Conservation (phyloP, 257 asterid genomes). For the Fraxinus anomala region DNA sequence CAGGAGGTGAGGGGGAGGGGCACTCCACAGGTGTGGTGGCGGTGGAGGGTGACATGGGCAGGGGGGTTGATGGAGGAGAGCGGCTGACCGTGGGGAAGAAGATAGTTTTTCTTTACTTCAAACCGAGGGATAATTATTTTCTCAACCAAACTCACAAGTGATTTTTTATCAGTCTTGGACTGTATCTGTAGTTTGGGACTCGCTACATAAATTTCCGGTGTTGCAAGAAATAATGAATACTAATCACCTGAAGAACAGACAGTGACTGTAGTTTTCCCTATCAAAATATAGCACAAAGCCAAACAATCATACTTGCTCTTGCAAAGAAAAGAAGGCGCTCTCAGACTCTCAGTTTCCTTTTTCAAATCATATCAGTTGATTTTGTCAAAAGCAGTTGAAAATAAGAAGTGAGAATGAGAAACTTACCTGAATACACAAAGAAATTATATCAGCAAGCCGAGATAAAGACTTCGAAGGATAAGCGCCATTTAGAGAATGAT, state of each 20-base stretch:
- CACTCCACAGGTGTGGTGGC: background rate
- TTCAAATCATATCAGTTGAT: too few relatives aligned
- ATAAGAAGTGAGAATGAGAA: background rate
- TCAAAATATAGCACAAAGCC: background rate
- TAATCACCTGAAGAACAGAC: background rate
- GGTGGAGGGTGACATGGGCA: background rate
- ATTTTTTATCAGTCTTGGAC: background rate
- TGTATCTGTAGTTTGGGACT: background rate
- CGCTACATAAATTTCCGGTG: background rate
- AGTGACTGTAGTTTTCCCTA: background rate
- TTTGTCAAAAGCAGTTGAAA: background rate
- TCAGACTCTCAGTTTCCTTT: too few relatives aligned
- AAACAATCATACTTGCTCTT: background rate
- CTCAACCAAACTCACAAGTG: background rate
- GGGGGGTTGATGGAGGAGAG: background rate
- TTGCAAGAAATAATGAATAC: background rate
- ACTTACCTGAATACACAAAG: slow-evolving; percentile 79
- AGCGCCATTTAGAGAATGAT: slow-evolving; percentile 70
- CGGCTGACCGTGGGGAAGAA: too few relatives aligned
- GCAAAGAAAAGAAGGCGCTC: background rate
- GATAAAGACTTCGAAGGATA: slow-evolving; percentile 84
- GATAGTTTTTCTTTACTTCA: background rate
- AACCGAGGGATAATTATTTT: background rate
- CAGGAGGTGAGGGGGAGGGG: background rate
- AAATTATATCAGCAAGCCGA: slow-evolving; percentile 88